Evolutionary conservation across 768 basidiomycete genomes (phyloP).

Genomic region (Boletus rufocinnamomeus): DNA sequence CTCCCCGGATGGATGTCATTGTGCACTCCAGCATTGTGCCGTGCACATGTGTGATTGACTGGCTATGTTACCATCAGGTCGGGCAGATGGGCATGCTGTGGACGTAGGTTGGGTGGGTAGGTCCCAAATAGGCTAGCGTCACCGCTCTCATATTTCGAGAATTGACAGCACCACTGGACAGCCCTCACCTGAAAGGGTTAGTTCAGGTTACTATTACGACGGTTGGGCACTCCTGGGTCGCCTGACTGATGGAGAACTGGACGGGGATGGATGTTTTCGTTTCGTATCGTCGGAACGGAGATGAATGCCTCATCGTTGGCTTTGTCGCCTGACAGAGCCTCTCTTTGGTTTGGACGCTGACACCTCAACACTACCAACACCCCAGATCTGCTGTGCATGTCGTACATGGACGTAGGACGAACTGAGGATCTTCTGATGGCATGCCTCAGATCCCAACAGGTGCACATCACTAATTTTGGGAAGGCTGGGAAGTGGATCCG

Average conservation of each 20-base stretch:
- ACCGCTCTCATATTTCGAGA: not conserved
- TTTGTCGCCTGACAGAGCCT: not conserved
- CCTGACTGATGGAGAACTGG: not conserved
- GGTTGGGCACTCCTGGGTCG: not conserved
- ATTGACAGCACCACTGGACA: not conserved
- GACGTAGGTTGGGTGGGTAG: not conserved
- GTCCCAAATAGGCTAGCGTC: not conserved
- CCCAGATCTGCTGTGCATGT: not conserved
- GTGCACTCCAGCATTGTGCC: not conserved
- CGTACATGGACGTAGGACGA: not conserved
- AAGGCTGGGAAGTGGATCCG: not conserved
- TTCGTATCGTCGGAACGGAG: constrained; percentile 12
- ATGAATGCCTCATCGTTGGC: constrained; percentile 5
- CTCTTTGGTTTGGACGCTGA: not conserved
- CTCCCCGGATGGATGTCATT: not conserved
- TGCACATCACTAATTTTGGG: not conserved
- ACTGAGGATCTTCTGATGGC: not conserved
- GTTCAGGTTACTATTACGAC: not conserved
- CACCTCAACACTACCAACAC: too few relatives aligned
- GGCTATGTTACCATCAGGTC: not conserved
- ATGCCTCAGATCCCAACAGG: not conserved
- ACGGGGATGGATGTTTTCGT: not conserved
- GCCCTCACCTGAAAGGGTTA: not conserved
- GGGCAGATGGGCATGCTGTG: not conserved
- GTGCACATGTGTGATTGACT: not conserved